phyloP scores from a whole-genome alignment of 2,329 filamentous ascomycete species.

The Pseudohalonectria lignicola region DNA sequence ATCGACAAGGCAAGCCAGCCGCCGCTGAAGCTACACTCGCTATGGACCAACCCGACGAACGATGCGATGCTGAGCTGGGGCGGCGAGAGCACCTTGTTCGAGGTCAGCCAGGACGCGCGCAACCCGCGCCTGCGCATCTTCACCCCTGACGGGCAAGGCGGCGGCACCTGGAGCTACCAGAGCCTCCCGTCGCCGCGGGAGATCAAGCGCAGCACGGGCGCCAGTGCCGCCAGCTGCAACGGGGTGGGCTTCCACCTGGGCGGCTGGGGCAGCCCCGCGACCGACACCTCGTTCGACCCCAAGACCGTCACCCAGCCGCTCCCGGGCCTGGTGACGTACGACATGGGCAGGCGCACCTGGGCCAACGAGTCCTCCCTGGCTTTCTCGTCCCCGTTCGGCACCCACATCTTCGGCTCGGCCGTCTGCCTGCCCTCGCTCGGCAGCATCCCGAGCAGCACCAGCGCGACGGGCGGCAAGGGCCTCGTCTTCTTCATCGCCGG shows the following conservation, averaged over 20 bases:
- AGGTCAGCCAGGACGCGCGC: background rate
- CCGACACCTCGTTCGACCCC: background rate
- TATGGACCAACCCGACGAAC: background rate
- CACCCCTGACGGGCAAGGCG: background rate
- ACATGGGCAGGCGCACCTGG: background rate
- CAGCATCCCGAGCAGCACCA: background rate
- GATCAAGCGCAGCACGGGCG: background rate
- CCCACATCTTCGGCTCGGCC: slow-evolving; percentile 14
- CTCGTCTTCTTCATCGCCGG: slow-evolving; percentile 3
- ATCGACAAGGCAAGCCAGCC: background rate
- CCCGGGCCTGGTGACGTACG: background rate
- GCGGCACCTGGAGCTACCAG: background rate
- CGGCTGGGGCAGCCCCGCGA: background rate
- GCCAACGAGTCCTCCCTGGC: slow-evolving; percentile 1
- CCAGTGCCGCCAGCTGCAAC: background rate
- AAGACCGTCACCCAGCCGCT: slow-evolving; percentile 1
- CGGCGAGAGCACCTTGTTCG: background rate
- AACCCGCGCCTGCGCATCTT: background rate
- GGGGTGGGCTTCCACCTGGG: background rate
- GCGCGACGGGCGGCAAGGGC: slow-evolving; percentile 4
- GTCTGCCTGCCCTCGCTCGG: slow-evolving; percentile 20
- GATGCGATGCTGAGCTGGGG: slow-evolving; percentile 3
- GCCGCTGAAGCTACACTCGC: background rate
- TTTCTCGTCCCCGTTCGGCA: background rate
- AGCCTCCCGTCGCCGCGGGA: background rate